phyloP scores from a whole-genome alignment of 2,329 filamentous ascomycete species.

The Cladosporium sp. region DNA sequence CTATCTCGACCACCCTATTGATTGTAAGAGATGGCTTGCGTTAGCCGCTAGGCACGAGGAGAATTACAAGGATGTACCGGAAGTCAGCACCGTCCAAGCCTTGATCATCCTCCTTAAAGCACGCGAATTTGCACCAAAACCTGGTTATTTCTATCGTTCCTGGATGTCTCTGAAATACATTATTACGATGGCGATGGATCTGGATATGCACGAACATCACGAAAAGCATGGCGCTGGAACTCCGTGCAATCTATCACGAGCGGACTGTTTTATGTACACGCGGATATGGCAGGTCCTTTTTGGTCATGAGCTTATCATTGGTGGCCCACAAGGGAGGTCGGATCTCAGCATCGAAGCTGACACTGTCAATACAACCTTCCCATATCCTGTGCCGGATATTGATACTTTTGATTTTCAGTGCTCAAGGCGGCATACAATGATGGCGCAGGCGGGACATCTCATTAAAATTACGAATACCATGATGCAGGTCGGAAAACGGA shows the following conservation, averaged over 20 bases:
- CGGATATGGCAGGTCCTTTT: conserved; percentile 87
- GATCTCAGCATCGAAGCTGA: conserved; percentile 71
- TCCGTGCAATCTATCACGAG: conserved; percentile 59
- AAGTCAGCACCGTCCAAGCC: conserved; percentile 86
- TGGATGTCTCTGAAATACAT: conserved; percentile 95
- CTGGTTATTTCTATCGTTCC: conserved; percentile 92
- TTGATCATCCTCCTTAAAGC: conserved; percentile 84
- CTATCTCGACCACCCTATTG: conserved; percentile 72
- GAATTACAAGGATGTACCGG: conserved; percentile 86
- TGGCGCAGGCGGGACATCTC: conserved; percentile 69
- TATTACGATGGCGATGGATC: conserved; percentile 85
- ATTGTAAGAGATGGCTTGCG: conserved; percentile 88
- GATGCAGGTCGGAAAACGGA: conserved; percentile 67
- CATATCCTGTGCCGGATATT: conserved; percentile 56
- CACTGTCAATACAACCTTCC: conserved; percentile 67
- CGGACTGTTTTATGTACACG: conserved; percentile 78
- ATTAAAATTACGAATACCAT: conserved; percentile 70
- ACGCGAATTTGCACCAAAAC: conserved; percentile 81
- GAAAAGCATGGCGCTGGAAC: conserved; percentile 64
- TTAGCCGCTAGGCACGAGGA: conserved; percentile 84
- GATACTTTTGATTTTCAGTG: conserved; percentile 70
- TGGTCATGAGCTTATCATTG: conserved; percentile 84
- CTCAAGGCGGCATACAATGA: conserved; percentile 78
- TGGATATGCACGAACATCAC: conserved; percentile 82
- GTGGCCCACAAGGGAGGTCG: conserved; percentile 74